Percentiles rank a stretch among this genome's conserved stretches.
These are phyloP conservation scores for Tranzscheliella williamsii DNA, from an alignment of 1,284 basidiomycete genomes.

Conservation along the genomic window DNA sequence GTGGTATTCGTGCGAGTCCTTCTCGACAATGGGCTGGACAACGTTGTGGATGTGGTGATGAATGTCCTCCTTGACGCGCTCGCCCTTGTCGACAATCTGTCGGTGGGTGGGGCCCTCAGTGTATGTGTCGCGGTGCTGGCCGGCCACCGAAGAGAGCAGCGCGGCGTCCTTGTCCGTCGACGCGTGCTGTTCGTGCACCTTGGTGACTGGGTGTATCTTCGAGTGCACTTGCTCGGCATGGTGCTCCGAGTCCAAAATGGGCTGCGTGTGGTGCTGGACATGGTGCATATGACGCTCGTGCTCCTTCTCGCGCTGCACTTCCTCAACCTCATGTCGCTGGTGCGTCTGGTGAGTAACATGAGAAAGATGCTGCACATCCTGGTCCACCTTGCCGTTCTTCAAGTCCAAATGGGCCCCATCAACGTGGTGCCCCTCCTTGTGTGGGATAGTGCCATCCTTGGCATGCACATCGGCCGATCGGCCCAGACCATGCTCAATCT, in stretches of 20 bases:
- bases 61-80: conserved; percentile 54
- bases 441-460: conserved; percentile 31
- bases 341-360: conserved; percentile 53
- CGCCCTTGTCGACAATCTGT: conserved; percentile 59
- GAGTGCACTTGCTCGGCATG: conserved; percentile 47
- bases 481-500: conserved; percentile 35
- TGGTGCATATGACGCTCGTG: conserved; percentile 60
- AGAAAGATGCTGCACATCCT: conserved; percentile 61
- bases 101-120: conserved; percentile 47
- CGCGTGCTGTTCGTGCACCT: conserved; percentile 55
- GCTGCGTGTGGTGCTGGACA: conserved; percentile 61
- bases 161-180: conserved; percentile 60
- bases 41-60: conserved; percentile 61
- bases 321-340: conserved; percentile 61
- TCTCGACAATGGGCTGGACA: conserved; percentile 60
- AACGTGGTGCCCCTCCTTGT: conserved; percentile 38
- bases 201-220: conserved; percentile 50
- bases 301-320: conserved; percentile 58
- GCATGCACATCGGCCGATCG: conserved; percentile 34
- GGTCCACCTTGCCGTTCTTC: conserved; percentile 51
- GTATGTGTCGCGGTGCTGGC: conserved; percentile 45
- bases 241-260: conserved; percentile 59
- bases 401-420: conserved; percentile 41
- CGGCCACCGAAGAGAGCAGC: conserved; percentile 55
- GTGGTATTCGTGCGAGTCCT: conserved; percentile 60